These are phyloP conservation scores for Yamadazyma buinensis DNA, from an alignment of 1,139 yeast genomes.

Conservation along the genomic window DNA sequence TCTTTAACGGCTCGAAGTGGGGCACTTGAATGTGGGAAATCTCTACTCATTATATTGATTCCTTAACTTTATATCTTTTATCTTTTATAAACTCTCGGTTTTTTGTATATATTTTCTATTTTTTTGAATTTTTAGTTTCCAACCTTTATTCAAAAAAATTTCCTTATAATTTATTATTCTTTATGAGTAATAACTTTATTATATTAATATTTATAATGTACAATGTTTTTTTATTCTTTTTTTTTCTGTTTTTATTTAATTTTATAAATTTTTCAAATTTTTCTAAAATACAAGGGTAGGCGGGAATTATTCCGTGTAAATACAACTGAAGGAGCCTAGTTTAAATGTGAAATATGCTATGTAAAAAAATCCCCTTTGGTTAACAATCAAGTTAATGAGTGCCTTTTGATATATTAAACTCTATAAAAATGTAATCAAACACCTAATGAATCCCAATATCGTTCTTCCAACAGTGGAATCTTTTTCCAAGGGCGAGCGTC, in stretches of 20 bases:
- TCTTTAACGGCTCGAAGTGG: slow-evolving; percentile 95
- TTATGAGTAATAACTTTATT: too few species aligned
- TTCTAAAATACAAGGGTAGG: slow-evolving; percentile 5
- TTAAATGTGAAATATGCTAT: too few species aligned
- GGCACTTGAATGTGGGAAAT: slow-evolving; percentile 94
- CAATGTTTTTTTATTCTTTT: slow-evolving; percentile 1
- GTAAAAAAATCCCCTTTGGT: too few species aligned
- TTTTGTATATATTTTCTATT: too few species aligned
- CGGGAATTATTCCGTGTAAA: too few species aligned
- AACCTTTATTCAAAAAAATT: too few species aligned
- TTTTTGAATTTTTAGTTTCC: too few species aligned
- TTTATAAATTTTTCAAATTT: slow-evolving; percentile 2
- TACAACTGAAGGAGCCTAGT: slow-evolving; percentile 6
- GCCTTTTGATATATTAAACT: slow-evolving; percentile 6
- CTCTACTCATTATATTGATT: slow-evolving; percentile 53
- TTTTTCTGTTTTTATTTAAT: slow-evolving; percentile 3
- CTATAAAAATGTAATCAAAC: slow-evolving; percentile 1
- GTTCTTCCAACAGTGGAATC: slow-evolving; percentile 4
- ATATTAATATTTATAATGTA: neutral
- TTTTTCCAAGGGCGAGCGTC: slow-evolving; percentile 5
- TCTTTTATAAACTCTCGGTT: too few species aligned
- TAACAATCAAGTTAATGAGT: slow-evolving; percentile 18
- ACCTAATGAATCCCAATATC: slow-evolving; percentile 1
- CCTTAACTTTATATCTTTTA: slow-evolving; percentile 5
- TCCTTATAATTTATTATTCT: too few species aligned